phyloP scores from a whole-genome alignment of 2,329 filamentous ascomycete species.

The Passalora sequoiae region DNA sequence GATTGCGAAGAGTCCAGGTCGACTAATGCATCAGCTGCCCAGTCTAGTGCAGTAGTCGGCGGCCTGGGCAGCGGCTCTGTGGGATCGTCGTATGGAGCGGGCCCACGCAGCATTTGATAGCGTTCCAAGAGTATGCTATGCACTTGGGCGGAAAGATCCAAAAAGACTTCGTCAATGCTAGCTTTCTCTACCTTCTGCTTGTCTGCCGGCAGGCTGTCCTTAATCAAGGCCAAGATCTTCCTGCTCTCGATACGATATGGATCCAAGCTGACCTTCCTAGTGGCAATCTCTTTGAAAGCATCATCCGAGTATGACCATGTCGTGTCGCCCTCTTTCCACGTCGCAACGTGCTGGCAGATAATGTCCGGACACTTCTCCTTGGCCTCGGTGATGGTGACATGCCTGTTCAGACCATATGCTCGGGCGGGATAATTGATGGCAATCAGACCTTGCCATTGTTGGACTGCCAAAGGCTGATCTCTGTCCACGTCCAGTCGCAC shows the following conservation, averaged over 20 bases:
- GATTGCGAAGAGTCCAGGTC: conserved; percentile 56
- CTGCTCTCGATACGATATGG: conserved; percentile 82
- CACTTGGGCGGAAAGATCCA: conserved; percentile 83
- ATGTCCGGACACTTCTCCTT: conserved; percentile 80
- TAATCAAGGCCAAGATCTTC: conserved; percentile 73
- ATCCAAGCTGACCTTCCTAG: conserved; percentile 90
- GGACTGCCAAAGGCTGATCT: conserved; percentile 79
- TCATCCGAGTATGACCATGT: conserved; percentile 88
- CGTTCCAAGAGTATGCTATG: conserved; percentile 68
- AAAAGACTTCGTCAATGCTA: conserved; percentile 89
- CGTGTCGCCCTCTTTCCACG: conserved; percentile 86
- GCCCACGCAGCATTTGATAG: conserved; percentile 65
- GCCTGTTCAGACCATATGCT: conserved; percentile 69
- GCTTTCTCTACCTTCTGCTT: conserved; percentile 83
- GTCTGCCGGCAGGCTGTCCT: conserved; percentile 60
- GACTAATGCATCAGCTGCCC: conserved; percentile 61
- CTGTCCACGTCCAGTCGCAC: conserved; percentile 70
- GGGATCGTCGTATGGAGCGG: conserved; percentile 68
- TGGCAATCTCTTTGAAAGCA: conserved; percentile 69
- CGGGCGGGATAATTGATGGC: conserved; percentile 94
- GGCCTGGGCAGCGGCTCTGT: conserved; percentile 66
- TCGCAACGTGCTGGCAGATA: conserved; percentile 86
- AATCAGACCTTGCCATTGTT: conserved; percentile 93
- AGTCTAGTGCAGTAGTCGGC: conserved; percentile 68
- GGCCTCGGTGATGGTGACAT: conserved; percentile 75